Evolutionary conservation across 1,139 yeast species (phyloP).

Genomic region (Arxiozyma heterogenica): DNA sequence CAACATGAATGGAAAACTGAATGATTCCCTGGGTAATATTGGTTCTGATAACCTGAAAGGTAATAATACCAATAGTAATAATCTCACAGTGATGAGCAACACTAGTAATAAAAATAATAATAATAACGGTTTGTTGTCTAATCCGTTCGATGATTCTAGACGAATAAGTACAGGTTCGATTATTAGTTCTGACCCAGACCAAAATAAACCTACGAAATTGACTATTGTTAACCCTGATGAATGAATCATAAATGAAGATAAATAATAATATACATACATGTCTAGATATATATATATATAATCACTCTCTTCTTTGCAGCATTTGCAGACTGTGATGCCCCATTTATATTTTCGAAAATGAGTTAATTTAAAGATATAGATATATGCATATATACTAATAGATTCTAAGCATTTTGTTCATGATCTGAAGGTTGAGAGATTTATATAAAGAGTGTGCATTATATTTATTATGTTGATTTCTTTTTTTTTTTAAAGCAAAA

Average conservation of each 20-base stretch:
- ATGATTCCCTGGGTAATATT: neutral
- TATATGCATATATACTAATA: neutral
- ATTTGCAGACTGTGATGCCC: neutral
- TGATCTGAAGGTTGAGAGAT: neutral
- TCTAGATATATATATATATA: neutral
- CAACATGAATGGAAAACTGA: conserved; percentile 3
- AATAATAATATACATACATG: neutral
- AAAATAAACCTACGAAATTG: conserved; percentile 17
- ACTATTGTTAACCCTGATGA: conserved; percentile 31
- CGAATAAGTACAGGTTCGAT: conserved; percentile 28
- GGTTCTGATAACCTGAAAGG: conserved; percentile 4
- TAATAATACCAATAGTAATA: conserved; percentile 7
- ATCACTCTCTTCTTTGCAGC: neutral
- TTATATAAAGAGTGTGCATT: too few species aligned
- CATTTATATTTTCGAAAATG: neutral
- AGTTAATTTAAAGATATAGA: neutral
- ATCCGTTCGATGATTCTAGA: conserved; percentile 30
- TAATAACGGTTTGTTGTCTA: conserved; percentile 1
- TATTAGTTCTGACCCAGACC: conserved; percentile 12
- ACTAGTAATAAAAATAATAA: neutral
- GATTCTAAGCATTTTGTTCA: neutral
- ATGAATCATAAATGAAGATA: neutral
- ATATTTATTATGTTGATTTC: too few species aligned
- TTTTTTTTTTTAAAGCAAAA: neutral
- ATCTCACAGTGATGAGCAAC: neutral